Conservation (phyloP, 768 basidiomycete genomes). For the Auriscalpium orientale region DNA sequence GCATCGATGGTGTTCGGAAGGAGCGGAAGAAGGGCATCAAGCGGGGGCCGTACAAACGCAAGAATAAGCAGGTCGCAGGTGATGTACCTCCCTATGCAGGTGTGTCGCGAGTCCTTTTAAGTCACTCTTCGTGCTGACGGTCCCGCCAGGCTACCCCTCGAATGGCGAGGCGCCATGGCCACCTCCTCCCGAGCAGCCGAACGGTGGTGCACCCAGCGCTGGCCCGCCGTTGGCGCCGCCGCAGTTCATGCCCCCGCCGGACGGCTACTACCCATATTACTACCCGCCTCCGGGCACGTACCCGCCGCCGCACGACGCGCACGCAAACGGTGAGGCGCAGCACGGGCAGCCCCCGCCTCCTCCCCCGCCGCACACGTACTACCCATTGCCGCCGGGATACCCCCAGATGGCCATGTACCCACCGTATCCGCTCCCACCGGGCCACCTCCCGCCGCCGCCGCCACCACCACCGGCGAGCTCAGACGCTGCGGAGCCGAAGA, state of each 20-base stretch:
- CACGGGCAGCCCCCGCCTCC: slow-evolving; percentile 23
- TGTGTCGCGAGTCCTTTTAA: slow-evolving; percentile 2
- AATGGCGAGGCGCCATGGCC: slow-evolving; percentile 29
- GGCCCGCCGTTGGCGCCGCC: slow-evolving; percentile 23
- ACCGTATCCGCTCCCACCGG: slow-evolving; percentile 15
- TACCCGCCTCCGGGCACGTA: slow-evolving; percentile 36
- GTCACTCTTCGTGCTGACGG: slow-evolving; percentile 1
- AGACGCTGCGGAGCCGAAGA: background rate
- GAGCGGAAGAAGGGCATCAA: slow-evolving; percentile 57
- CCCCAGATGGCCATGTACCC: slow-evolving; percentile 24
- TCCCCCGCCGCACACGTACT: slow-evolving; percentile 29
- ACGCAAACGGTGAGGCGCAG: slow-evolving; percentile 21
- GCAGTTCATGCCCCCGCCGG: slow-evolving; percentile 26
- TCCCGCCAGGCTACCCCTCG: slow-evolving; percentile 10
- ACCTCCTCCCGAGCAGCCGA: slow-evolving; percentile 12
- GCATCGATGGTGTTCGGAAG: slow-evolving; percentile 53
- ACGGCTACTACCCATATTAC: slow-evolving; percentile 39
- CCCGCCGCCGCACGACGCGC: slow-evolving; percentile 28
- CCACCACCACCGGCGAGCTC: background rate
- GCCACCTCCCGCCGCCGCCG: slow-evolving; percentile 4
- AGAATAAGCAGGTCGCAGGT: slow-evolving; percentile 26
- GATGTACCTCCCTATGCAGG: slow-evolving; percentile 18
- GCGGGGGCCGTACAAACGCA: slow-evolving; percentile 51
- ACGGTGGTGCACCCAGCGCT: slow-evolving; percentile 14
- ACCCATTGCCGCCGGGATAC: slow-evolving; percentile 30